Percentiles rank a stretch among this genome's conserved stretches.
Evolutionary conservation across 345 rosid species (phyloP).

Genomic region (sweet orange (Citrus sinensis)): DNA sequence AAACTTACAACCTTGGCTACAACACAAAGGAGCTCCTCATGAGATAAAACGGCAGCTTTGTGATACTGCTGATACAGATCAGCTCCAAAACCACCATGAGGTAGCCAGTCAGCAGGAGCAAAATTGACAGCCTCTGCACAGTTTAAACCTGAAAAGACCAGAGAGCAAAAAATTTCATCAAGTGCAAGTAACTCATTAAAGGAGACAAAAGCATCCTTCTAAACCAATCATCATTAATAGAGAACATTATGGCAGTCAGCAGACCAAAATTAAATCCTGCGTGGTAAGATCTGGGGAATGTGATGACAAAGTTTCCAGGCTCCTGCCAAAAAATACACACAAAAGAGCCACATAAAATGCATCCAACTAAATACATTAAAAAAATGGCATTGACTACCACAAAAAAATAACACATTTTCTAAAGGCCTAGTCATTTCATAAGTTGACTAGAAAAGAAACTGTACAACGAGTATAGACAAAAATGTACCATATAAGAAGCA

Average conservation of each 20-base stretch:
- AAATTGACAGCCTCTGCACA: constrained; percentile 99
- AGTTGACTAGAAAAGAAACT: not conserved
- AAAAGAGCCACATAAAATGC: constrained; percentile 13
- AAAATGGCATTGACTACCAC: not conserved
- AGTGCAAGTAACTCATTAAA: not conserved
- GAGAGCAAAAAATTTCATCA: constrained; percentile 1
- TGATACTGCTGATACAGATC: constrained; percentile 78
- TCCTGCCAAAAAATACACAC: constrained; percentile 51
- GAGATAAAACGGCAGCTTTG: constrained; percentile 84
- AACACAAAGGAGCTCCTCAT: constrained; percentile 96
- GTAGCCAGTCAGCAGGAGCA: constrained; percentile 99
- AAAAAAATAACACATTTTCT: not conserved
- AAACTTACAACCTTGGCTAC: constrained; percentile 63
- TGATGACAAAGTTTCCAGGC: constrained; percentile 94
- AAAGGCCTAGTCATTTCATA: not conserved
- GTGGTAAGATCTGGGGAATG: constrained; percentile 93
- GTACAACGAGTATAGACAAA: not conserved
- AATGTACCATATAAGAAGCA: not conserved
- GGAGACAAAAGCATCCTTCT: not conserved
- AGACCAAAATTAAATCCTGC: constrained; percentile 97
- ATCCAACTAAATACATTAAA: not conserved
- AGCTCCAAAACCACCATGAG: constrained; percentile 83
- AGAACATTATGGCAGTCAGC: constrained; percentile 13
- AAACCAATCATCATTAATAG: constrained; percentile 4
- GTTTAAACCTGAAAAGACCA: constrained; percentile 66